Evolutionary conservation across 2,329 filamentous ascomycete genomes (phyloP), one percentile per base, ranked within the genome.

Genomic region (Thielaviopsis populi): DNA sequence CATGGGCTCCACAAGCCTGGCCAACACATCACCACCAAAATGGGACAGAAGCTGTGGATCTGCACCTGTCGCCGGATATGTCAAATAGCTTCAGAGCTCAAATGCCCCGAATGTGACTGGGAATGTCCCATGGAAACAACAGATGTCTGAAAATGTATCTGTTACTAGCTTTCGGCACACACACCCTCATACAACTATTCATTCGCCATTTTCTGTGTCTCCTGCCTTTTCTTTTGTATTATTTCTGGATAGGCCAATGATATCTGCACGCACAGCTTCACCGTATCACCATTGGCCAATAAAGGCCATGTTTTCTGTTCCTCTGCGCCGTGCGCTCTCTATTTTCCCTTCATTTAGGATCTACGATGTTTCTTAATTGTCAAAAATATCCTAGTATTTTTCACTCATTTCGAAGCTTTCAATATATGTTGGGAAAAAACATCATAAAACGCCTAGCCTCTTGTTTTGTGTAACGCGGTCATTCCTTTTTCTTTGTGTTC

Each of bases 11-110:
- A 77, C 61, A 70, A 68, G 2, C 72, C 74, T 1, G 72, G 71
- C 41, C 74, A 75, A 67, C 72, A 71, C 43, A 67, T 77, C 22
- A 72, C 70, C 10, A 76, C 75, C 8, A 72, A 72, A 66, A 72
- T 72, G 1, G 71, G 72, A 0, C 71, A 73, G 58, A 72, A 74
- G 61, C 70, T 76, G 17, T 77, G 74, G 74, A 70, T 77, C 8
- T 77, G 75, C 68, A 69, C 67, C 15, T 77, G 75, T 65, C 70
- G 70, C 22, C 68, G 68, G 54, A 71, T 75, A 19, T 74, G 73
- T 71, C 71, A 71, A 42, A 75, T 75, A 66, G 73, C 73, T 0
- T 68, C 67, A 10, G 73, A 70, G 65, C 67, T 74, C 13, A 69
- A 70, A 48, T 76, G 75, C 63, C 70, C 73, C 15, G 68, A 72